phyloP scores from a whole-genome alignment of 495 filamentous ascomycete species.

The Cercophora samala region DNA sequence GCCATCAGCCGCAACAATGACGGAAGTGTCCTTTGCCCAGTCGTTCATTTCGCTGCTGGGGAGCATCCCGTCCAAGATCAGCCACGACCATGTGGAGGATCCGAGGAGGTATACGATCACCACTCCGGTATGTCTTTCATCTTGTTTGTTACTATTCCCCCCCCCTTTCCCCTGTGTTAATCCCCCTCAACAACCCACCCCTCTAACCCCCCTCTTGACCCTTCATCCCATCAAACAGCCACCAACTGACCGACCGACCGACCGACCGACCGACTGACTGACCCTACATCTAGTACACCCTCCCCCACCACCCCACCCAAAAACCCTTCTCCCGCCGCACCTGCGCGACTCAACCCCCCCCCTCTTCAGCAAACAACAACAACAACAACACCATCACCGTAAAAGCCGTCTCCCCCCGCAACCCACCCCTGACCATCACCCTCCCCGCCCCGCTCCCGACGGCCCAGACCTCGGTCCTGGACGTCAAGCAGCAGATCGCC shows the following conservation, averaged over 20 bases:
- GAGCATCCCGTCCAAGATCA: conserved; percentile 69
- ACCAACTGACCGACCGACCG: no score
- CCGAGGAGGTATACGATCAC: conserved; percentile 66
- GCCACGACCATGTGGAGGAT: conserved; percentile 81
- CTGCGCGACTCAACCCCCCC: not conserved
- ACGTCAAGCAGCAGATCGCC: conserved; percentile 64
- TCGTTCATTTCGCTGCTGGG: conserved; percentile 77
- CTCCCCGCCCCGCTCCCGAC: conserved; percentile 53
- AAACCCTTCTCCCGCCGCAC: not conserved
- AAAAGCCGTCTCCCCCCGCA: conserved; percentile 69
- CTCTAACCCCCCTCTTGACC: not conserved
- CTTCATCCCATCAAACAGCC: no score
- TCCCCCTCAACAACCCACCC: not conserved
- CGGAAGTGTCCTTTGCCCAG: conserved; percentile 82
- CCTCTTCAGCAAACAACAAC: no score
- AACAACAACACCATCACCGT: no score
- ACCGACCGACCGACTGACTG: no score
- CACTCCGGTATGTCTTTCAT: conserved; percentile 57
- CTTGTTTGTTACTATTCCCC: not conserved
- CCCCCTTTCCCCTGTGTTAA: not conserved
- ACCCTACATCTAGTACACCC: not conserved
- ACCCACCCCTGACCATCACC: conserved; percentile 60
- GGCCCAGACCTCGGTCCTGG: conserved; percentile 62
- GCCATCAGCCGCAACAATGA: conserved; percentile 20
- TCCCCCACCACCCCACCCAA: not conserved